Percentiles rank a stretch among this genome's conserved stretches.
Evolutionary conservation across 2,329 filamentous ascomycete genomes (phyloP).

Genomic region (Microcyclosporella mali): DNA sequence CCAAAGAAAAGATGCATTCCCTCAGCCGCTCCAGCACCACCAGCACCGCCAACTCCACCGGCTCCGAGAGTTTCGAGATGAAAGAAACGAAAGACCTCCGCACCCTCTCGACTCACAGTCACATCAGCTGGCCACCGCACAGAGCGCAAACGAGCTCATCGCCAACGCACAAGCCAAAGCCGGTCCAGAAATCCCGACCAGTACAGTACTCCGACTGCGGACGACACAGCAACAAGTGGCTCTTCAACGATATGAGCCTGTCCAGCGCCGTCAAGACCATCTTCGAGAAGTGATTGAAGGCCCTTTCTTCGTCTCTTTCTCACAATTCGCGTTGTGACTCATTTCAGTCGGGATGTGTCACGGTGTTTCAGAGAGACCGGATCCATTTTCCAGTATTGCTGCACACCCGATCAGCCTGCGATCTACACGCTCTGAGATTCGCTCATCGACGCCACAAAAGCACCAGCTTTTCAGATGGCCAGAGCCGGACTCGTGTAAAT

Average conservation of each 20-base stretch:
- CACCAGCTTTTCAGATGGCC: too few relatives aligned
- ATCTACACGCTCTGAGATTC: too few relatives aligned
- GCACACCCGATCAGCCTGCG: too few relatives aligned
- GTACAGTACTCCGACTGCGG: slow-evolving; percentile 35
- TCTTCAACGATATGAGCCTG: slow-evolving; percentile 46
- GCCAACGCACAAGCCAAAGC: slow-evolving; percentile 3
- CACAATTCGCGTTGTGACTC: too few relatives aligned
- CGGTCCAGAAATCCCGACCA: slow-evolving; percentile 8
- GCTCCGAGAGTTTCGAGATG: slow-evolving; percentile 9
- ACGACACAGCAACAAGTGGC: slow-evolving; percentile 47
- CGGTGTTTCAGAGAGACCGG: too few relatives aligned
- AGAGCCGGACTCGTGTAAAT: too few relatives aligned
- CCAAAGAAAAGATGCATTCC: slow-evolving; percentile 11
- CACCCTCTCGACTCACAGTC: slow-evolving; percentile 3
- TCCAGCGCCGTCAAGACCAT: slow-evolving; percentile 37
- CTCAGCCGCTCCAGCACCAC: slow-evolving; percentile 10
- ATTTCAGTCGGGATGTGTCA: too few relatives aligned
- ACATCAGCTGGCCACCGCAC: slow-evolving; percentile 7
- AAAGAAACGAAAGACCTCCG: slow-evolving; percentile 6
- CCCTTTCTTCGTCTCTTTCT: too few relatives aligned
- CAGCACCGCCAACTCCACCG: slow-evolving; percentile 6
- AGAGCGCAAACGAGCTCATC: not conserved
- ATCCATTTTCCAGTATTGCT: too few relatives aligned
- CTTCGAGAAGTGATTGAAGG: slow-evolving; percentile 17
- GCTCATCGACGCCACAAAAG: too few relatives aligned